Evolutionary conservation across 2,329 filamentous ascomycete species (phyloP), one percentile per base, ranked within the genome.

Genomic region (Aspergillus fijiensis): DNA sequence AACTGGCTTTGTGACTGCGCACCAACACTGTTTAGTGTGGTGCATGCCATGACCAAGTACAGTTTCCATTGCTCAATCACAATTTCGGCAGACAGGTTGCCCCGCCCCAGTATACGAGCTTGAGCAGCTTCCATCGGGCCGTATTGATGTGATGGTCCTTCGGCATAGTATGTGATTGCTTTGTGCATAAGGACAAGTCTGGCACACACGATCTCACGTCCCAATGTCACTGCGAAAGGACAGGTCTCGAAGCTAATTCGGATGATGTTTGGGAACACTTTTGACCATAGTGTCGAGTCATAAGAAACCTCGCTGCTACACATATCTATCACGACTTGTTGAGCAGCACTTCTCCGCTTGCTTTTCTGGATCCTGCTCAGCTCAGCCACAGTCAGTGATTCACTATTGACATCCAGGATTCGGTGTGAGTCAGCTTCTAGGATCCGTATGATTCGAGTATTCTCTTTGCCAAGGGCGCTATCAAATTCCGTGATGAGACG

Each of bases 11-110:
- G 81, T 35, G 81, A 82, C 58, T 85, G 81, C 21, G 81, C 86
- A 10, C 92, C 92, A 10, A 91, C 85, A 66, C 95, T 95, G 42
- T 91, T 93, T 59, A 99, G 82, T 0, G 95, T 98, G 10, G 94
- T 96, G 76, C 96, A 99, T 10, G 94, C 95, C 78, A 99, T 97
- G 58, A 97, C 93, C 27, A 99, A 83, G 74, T 98, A 98, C 2
- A 98, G 81, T 76, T 97, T 98, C 94, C 94, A 99, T 73, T 99
- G 95, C 75, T 98, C 96, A 60, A 99, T 87, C 59, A 97, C 83
- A 23, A 96, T 87, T 68, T 96, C 92, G 0, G 93, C 90, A 19
- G 92, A 89, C 0, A 89, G 60, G 84, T 87, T 60, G 84, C 71
- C 86, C 81, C 66, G 79, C 70, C 61, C 79, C 70, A 68, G 69